These are phyloP conservation scores for Pestalotiopsis sp. DNA, from an alignment of 2,329 filamentous ascomycete species.

Conservation along the genomic window DNA sequence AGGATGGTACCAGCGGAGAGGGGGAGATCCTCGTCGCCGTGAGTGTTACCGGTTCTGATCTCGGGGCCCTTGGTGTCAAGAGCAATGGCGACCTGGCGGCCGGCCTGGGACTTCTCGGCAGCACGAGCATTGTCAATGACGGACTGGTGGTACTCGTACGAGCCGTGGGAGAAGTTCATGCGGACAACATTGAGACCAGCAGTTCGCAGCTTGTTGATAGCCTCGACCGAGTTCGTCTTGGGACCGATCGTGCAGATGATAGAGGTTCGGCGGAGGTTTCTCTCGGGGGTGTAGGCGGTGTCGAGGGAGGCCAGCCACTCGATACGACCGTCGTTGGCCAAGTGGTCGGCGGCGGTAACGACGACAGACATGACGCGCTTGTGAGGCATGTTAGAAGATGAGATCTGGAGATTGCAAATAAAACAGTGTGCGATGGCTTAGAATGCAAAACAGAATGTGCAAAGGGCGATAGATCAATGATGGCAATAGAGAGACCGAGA, in stretches of 20 bases:
- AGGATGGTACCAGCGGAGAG: conserved; percentile 82
- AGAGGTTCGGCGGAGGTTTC: conserved; percentile 92
- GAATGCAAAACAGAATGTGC: neutral
- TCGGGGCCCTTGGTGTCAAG: conserved; percentile 72
- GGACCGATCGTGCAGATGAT: conserved; percentile 99
- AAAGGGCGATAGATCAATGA: neutral
- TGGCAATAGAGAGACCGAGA: neutral
- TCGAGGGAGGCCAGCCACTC: conserved; percentile 73
- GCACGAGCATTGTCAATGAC: conserved; percentile 95
- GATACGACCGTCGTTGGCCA: conserved; percentile 73
- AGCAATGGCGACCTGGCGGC: conserved; percentile 92
- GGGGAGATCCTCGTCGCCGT: conserved; percentile 86
- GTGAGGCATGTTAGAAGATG: conserved; percentile 13
- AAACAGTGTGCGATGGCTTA: neutral
- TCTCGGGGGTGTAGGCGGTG: conserved; percentile 83
- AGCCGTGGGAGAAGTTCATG: conserved; percentile 99
- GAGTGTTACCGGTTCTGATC: conserved; percentile 67
- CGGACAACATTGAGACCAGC: conserved; percentile 96
- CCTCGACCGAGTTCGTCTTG: conserved; percentile 97
- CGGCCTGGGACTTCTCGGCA: conserved; percentile 75
- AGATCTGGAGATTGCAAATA: neutral
- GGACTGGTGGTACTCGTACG: conserved; percentile 96
- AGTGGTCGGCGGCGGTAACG: conserved; percentile 79
- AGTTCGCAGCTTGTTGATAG: conserved; percentile 90
- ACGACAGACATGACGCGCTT: conserved; percentile 38